A percentile compares a stretch with the other conserved stretches of the same genome.
Conservation (phyloP, 441 rosid genomes). For the Eutrema salsugineum region DNA sequence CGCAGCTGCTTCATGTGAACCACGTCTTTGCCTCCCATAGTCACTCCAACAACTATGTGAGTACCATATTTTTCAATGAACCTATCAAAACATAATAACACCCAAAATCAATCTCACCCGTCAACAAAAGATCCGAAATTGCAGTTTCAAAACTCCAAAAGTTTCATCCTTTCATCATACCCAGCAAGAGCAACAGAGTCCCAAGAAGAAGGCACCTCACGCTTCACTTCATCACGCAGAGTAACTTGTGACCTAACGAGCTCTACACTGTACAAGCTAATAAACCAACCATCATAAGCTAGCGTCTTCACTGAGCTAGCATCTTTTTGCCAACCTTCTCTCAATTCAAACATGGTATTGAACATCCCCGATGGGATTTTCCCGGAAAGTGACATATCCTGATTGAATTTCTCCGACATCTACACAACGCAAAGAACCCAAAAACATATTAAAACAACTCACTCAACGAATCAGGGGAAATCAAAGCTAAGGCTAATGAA, state of each 20-base stretch:
- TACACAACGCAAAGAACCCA: slow-evolving; percentile 20
- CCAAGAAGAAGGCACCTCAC: slow-evolving; percentile 87
- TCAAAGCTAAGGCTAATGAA: background rate
- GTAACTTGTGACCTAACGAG: slow-evolving; percentile 62
- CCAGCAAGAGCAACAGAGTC: slow-evolving; percentile 84
- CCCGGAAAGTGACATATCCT: slow-evolving; percentile 60
- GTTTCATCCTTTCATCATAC: slow-evolving; percentile 37
- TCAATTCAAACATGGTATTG: slow-evolving; percentile 75
- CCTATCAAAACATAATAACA: slow-evolving; percentile 29
- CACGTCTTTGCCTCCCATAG: slow-evolving; percentile 97
- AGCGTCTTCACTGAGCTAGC: slow-evolving; percentile 57
- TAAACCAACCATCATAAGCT: slow-evolving; percentile 91
- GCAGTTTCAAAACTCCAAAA: background rate
- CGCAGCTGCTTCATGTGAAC: slow-evolving; percentile 68
- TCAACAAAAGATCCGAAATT: background rate
- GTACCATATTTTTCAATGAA: slow-evolving; percentile 93
- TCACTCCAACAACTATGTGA: slow-evolving; percentile 81
- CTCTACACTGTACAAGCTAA: slow-evolving; percentile 76
- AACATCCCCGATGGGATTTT: slow-evolving; percentile 85
- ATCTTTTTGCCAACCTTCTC: slow-evolving; percentile 77
- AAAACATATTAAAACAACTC: background rate
- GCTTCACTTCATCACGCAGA: slow-evolving; percentile 60
- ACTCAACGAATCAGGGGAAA: background rate
- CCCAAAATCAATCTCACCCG: background rate
- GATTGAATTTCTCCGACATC: slow-evolving; percentile 98